Conservation (phyloP, 2,329 filamentous ascomycete species). For the Xylaria sp. region DNA sequence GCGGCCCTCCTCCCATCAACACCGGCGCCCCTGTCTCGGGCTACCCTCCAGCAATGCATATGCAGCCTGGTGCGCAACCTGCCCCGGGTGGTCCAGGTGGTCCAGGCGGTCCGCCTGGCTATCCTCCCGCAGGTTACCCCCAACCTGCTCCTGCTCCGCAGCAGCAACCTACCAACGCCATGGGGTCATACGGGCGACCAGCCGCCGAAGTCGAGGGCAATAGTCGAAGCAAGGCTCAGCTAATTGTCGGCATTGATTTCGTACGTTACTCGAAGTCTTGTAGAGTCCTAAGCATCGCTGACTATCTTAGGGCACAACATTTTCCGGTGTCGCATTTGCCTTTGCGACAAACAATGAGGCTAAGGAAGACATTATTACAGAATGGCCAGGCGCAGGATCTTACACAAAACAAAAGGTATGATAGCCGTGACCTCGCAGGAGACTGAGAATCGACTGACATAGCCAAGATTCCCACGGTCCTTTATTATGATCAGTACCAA, state of each 20-base stretch:
- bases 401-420: constrained; percentile 97
- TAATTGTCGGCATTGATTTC: constrained; percentile 99
- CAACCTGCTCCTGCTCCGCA: constrained; percentile 49
- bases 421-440: not conserved
- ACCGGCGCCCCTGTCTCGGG: constrained; percentile 63
- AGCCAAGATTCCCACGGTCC: constrained; percentile 89
- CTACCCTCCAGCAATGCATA: constrained; percentile 62
- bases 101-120: constrained; percentile 49
- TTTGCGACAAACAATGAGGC: constrained; percentile 98
- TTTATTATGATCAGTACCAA: constrained; percentile 99
- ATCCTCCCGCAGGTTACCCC: constrained; percentile 51
- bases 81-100: constrained; percentile 54
- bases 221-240: constrained; percentile 89
- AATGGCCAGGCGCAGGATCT: constrained; percentile 97
- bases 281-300: constrained; percentile 21
- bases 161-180: constrained; percentile 43
- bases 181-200: constrained; percentile 52
- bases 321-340: constrained; percentile 95
- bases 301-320: constrained; percentile 84
- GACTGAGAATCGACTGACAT: constrained; percentile 27
- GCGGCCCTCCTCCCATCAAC: constrained; percentile 71
- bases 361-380: constrained; percentile 98
- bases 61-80: constrained; percentile 46
- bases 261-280: constrained; percentile 57
- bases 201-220: constrained; percentile 83